phyloP scores from a whole-genome alignment of 2,329 filamentous ascomycete species.

The Rasamsonia emersonii region DNA sequence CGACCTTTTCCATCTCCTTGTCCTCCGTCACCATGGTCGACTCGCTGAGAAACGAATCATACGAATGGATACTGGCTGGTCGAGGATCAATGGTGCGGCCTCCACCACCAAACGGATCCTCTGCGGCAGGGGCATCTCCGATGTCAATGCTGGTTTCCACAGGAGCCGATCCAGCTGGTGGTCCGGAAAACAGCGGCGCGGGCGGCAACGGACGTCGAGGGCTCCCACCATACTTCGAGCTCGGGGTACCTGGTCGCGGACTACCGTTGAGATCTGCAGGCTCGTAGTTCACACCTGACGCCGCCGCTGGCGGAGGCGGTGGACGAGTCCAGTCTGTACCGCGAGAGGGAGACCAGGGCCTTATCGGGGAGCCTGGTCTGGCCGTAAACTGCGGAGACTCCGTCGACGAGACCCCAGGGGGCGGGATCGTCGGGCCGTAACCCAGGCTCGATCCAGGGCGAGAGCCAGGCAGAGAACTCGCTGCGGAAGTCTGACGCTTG shows the following conservation, averaged over 20 bases:
- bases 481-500: slow-evolving; percentile 21
- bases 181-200: slow-evolving; percentile 68
- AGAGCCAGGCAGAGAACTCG: slow-evolving; percentile 21
- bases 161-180: slow-evolving; percentile 30
- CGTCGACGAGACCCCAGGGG: slow-evolving; percentile 25
- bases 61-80: slow-evolving; percentile 53
- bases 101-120: slow-evolving; percentile 62
- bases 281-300: slow-evolving; percentile 64
- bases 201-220: slow-evolving; percentile 80
- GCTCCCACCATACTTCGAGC: slow-evolving; percentile 79
- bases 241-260: slow-evolving; percentile 82
- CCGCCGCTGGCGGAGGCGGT: slow-evolving; percentile 53
- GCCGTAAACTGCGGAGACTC: slow-evolving; percentile 31
- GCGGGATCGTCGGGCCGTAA: slow-evolving; percentile 33
- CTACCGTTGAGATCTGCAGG: slow-evolving; percentile 81
- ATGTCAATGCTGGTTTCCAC: slow-evolving; percentile 39
- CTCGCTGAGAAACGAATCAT: slow-evolving; percentile 54
- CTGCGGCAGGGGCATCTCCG: slow-evolving; percentile 56
- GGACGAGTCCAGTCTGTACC: slow-evolving; percentile 60
- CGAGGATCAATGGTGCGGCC: slow-evolving; percentile 36
- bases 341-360: slow-evolving; percentile 49
- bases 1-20: slow-evolving; percentile 32
- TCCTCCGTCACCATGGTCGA: slow-evolving; percentile 51
- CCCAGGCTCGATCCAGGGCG: slow-evolving; percentile 36
- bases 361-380: slow-evolving; percentile 32